Evolutionary conservation across 1,284 basidiomycete genomes (phyloP).

Genomic region (Meripilus lineatus): DNA sequence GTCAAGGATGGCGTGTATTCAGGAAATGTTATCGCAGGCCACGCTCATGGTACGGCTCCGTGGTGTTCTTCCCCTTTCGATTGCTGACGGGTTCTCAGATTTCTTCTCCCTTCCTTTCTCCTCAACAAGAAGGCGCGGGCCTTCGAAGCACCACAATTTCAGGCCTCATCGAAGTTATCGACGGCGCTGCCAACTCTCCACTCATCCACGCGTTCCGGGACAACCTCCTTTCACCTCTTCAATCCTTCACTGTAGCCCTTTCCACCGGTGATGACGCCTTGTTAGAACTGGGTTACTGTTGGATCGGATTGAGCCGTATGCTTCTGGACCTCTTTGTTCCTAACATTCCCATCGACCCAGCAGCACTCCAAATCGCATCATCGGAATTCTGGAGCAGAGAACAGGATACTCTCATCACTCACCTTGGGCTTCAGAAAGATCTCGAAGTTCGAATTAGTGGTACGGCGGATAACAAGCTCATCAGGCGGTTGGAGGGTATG

Average conservation of each 20-base stretch:
- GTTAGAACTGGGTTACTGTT: slow-evolving; percentile 48
- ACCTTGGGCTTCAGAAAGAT: slow-evolving; percentile 52
- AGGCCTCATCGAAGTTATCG: too few species aligned
- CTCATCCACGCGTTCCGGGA: slow-evolving; percentile 9
- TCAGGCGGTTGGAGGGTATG: slow-evolving; percentile 38
- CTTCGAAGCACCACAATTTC: too few species aligned
- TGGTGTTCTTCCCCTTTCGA: too few species aligned
- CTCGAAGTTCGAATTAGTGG: slow-evolving; percentile 65
- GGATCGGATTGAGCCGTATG: slow-evolving; percentile 59
- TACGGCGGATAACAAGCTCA: slow-evolving; percentile 46
- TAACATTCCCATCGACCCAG: slow-evolving; percentile 85
- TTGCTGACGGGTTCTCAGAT: too few species aligned
- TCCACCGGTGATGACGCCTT: background rate
- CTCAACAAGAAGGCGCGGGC: too few species aligned
- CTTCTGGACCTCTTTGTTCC: slow-evolving; percentile 80
- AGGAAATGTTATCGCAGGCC: too few species aligned
- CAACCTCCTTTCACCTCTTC: slow-evolving; percentile 12
- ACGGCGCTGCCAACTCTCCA: too few species aligned
- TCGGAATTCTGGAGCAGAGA: slow-evolving; percentile 48
- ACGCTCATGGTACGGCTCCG: too few species aligned
- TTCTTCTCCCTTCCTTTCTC: too few species aligned
- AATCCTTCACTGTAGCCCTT: slow-evolving; percentile 7
- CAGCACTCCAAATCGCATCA: slow-evolving; percentile 58
- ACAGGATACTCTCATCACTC: slow-evolving; percentile 39
- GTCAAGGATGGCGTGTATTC: too few species aligned